phyloP scores from a whole-genome alignment of 495 filamentous ascomycete species.

The Penicillium crystallinum region DNA sequence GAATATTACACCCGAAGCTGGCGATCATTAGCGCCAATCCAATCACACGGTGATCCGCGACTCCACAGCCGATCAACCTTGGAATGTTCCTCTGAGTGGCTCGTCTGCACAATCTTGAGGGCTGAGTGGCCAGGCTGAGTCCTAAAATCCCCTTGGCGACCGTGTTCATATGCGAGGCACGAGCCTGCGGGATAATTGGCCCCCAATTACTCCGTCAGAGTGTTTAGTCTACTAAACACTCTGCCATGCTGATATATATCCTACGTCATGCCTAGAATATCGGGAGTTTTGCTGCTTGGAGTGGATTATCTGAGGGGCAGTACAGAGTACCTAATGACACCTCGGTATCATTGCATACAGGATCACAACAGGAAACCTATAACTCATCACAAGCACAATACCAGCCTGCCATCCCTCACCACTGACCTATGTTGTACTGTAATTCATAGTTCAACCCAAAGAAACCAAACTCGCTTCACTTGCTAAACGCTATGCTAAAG shows the following conservation, averaged over 20 bases:
- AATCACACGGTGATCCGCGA: not conserved
- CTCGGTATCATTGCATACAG: no score
- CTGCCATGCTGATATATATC: no score
- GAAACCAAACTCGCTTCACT: not conserved
- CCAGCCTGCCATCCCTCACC: no score
- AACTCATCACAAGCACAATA: no score
- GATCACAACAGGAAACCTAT: no score
- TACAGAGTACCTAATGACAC: no score
- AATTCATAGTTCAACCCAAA: not conserved
- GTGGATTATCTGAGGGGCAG: no score
- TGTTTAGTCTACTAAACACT: no score
- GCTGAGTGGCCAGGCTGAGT: not conserved
- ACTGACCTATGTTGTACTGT: no score
- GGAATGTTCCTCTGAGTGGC: not conserved
- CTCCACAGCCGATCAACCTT: not conserved
- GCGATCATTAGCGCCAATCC: not conserved
- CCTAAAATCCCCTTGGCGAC: not conserved
- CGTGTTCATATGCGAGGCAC: not conserved
- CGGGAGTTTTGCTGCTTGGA: no score
- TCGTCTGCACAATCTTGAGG: not conserved
- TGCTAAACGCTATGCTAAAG: not conserved
- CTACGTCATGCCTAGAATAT: no score
- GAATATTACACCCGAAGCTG: not conserved
- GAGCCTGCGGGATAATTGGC: not conserved
- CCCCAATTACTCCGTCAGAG: not conserved